phyloP scores from a whole-genome alignment of 768 basidiomycete species.

The Gautieria morchelliformis region DNA sequence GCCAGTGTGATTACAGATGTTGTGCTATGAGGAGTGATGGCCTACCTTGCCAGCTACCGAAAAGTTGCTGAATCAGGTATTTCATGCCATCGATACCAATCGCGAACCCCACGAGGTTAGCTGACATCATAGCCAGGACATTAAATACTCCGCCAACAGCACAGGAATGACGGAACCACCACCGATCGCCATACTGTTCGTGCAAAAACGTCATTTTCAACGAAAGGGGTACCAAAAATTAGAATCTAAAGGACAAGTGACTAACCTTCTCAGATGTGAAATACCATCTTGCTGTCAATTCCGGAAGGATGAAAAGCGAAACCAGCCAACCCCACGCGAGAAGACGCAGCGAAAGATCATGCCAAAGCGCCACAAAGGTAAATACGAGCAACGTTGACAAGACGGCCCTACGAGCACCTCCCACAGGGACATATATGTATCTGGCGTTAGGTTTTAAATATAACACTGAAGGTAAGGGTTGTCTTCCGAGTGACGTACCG shows the following conservation, averaged over 20 bases:
- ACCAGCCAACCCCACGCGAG: conserved; percentile 97
- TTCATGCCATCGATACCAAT: conserved; percentile 73
- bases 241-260: not conserved
- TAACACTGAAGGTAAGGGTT: not conserved
- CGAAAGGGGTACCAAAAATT: not conserved
- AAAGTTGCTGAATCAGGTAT: conserved; percentile 54
- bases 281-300: conserved; percentile 51
- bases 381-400: conserved; percentile 74
- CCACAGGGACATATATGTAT: conserved; percentile 91
- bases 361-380: conserved; percentile 97
- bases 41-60: conserved; percentile 58
- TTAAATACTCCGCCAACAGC: conserved; percentile 79
- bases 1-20: not conserved
- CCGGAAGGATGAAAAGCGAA: conserved; percentile 82
- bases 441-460: conserved; percentile 30
- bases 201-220: conserved; percentile 3
- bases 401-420: conserved; percentile 50
- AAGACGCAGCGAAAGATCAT: conserved; percentile 80
- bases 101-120: conserved; percentile 93
- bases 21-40: conserved; percentile 1
- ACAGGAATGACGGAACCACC: conserved; percentile 84
- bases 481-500: conserved; percentile 38
- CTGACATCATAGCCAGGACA: conserved; percentile 80
- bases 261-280: conserved; percentile 59
- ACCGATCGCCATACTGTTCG: conserved; percentile 48